phyloP scores from a whole-genome alignment of 768 basidiomycete species.

The Termitomyces sp. region DNA sequence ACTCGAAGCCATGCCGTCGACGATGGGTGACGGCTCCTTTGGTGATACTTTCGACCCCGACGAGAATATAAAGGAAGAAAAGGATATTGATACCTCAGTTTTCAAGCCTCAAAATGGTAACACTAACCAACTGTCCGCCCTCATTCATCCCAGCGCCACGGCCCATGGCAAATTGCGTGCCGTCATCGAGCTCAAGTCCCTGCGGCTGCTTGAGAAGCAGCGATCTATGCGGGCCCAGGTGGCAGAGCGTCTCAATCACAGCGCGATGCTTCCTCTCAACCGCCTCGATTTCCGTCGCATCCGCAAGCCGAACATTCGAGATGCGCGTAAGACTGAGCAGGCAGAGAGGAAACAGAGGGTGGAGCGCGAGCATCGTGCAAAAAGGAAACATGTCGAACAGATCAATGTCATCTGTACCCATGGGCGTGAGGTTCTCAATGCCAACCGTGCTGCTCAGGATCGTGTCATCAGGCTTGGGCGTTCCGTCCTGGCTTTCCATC shows the following conservation, averaged over 20 bases:
- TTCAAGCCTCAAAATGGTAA: slow-evolving; percentile 21
- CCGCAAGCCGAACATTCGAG: slow-evolving; percentile 81
- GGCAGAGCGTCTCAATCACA: slow-evolving; percentile 82
- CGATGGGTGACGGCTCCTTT: slow-evolving; percentile 72
- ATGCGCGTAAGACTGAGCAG: slow-evolving; percentile 85
- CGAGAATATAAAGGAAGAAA: slow-evolving; percentile 37
- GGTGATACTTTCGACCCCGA: slow-evolving; percentile 38
- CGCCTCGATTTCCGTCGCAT: slow-evolving; percentile 86
- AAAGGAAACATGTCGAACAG: slow-evolving; percentile 95
- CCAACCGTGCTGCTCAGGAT: slow-evolving; percentile 57
- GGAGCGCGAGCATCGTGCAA: slow-evolving; percentile 90
- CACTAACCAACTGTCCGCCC: slow-evolving; percentile 22
- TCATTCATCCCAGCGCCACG: slow-evolving; percentile 53
- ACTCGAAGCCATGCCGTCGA: slow-evolving; percentile 73
- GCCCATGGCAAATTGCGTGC: slow-evolving; percentile 83
- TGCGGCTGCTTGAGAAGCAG: slow-evolving; percentile 88
- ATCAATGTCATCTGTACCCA: slow-evolving; percentile 82
- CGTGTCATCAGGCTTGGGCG: slow-evolving; percentile 73
- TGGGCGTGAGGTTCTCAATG: slow-evolving; percentile 67
- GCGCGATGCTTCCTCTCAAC: slow-evolving; percentile 85
- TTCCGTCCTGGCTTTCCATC: slow-evolving; percentile 79
- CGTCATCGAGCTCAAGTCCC: slow-evolving; percentile 87
- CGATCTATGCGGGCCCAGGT: slow-evolving; percentile 80
- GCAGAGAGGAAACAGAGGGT: slow-evolving; percentile 87
- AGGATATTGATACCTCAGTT: slow-evolving; percentile 30